Conservation (phyloP, 2,329 filamentous ascomycete species). For the Sporothrix schenckii region DNA sequence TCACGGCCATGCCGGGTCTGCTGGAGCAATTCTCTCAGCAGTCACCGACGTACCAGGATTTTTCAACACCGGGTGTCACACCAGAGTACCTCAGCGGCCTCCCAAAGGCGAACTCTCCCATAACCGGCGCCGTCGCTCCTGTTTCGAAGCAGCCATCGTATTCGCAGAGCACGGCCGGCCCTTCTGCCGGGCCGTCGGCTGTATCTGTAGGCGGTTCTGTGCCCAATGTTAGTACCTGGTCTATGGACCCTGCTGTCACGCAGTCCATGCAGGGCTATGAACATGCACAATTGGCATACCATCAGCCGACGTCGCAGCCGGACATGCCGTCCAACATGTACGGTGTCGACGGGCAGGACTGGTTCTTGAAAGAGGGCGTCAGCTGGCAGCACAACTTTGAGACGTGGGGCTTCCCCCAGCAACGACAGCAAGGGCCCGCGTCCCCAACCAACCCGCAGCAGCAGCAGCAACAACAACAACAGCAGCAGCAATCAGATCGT, state of each 20-base stretch:
- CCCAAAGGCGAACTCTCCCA: background rate
- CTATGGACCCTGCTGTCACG: constrained; percentile 14
- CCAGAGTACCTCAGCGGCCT: constrained; percentile 29
- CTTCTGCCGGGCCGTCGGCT: background rate
- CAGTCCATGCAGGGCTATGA: constrained; percentile 27
- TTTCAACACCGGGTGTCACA: constrained; percentile 32
- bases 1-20: constrained; percentile 21
- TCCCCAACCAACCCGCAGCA: constrained; percentile 25
- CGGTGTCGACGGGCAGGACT: constrained; percentile 57
- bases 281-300: constrained; percentile 18
- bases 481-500: constrained; percentile 3
- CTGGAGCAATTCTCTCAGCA: constrained; percentile 42
- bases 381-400: constrained; percentile 63
- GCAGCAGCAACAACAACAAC: constrained; percentile 23
- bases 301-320: constrained; percentile 5
- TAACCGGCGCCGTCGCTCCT: background rate
- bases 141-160: constrained; percentile 2
- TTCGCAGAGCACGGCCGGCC: background rate
- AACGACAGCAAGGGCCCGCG: constrained; percentile 3
- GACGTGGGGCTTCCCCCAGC: constrained; percentile 51
- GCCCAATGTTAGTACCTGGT: constrained; percentile 32
- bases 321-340: constrained; percentile 40
- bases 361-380: constrained; percentile 61
- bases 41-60: constrained; percentile 38
- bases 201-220: constrained; percentile 1